phyloP scores from a whole-genome alignment of 1,139 yeast genomes.

The Hansenula sp. region DNA sequence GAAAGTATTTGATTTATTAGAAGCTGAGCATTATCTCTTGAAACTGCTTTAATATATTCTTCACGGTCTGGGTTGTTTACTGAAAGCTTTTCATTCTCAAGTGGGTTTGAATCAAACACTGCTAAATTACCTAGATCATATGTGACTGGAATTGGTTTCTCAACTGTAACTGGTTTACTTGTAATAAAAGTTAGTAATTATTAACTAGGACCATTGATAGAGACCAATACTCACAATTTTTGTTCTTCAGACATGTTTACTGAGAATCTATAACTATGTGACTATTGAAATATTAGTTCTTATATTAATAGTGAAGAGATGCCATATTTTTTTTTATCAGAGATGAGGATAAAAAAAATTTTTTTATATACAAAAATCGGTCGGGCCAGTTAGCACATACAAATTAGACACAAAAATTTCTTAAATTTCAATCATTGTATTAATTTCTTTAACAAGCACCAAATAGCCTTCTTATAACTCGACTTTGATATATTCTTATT shows the following conservation, averaged over 20 bases:
- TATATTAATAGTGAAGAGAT: neutral
- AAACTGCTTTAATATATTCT: slow-evolving; percentile 55
- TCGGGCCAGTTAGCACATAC: neutral
- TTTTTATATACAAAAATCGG: neutral
- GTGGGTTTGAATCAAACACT: slow-evolving; percentile 81
- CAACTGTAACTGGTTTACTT: slow-evolving; percentile 68
- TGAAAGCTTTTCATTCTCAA: slow-evolving; percentile 54
- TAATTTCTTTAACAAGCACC: slow-evolving; percentile 19
- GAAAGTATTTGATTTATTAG: slow-evolving; percentile 86
- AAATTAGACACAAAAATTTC: neutral
- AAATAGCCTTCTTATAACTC: slow-evolving; percentile 28
- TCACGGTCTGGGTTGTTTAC: slow-evolving; percentile 53
- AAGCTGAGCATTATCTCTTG: slow-evolving; percentile 91
- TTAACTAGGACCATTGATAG: neutral
- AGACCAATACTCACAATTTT: neutral
- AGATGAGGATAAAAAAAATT: neutral
- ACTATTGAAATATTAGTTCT: too few relatives aligned
- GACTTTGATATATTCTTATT: slow-evolving; percentile 21
- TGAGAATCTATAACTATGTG: too few relatives aligned
- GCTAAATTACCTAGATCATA: slow-evolving; percentile 87
- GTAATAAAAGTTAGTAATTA: neutral
- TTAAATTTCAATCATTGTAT: too few relatives aligned
- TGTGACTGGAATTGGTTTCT: slow-evolving; percentile 79
- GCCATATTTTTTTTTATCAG: neutral
- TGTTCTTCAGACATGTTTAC: slow-evolving; percentile 2